Evolutionary conservation across 306 rosid genomes (phyloP), one percentile per base, ranked within the genome.

Genomic region (Mimosa bimucronata): DNA sequence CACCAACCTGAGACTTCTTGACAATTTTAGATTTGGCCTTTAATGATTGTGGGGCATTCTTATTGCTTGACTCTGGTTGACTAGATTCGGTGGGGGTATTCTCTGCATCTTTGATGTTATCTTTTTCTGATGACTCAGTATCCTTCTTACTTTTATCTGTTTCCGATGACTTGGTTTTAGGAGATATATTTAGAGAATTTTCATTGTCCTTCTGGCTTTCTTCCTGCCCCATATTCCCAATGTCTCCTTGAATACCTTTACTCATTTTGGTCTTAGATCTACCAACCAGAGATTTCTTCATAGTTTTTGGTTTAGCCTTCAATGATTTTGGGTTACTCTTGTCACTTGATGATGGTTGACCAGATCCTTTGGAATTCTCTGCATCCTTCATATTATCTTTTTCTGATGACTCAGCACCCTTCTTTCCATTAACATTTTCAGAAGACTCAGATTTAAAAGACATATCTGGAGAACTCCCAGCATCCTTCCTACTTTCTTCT

Each of bases 261-360:
- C 52, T 80, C 53, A 71, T 79, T 23, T n/a, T 81, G 60, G 76
- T 44, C 76, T 84, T 86, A 5, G 68, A 66, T 53, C 85, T 80
- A 37, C 79, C 66, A 77, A 58, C 72, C 8, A 15, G 53, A 71
- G 92, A 73, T 74, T 87, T 91, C 88, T 90, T 94, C 38, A 52
- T 34, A 10, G 86, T 78, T 79, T 81, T 88, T 30, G 81, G 55
- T 75, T 88, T 92, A 18, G 90, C 91, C 86, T 88, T 92, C 82
- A 94, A 65, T 65, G 87, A 75, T 71, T 9, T 84, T 4, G 83
- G 84, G 58, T 80, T 82, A 73, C 68, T 84, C 82, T 81, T 92
- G 71, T 77, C 79, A 84, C 85, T 82, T 21, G 73, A 73, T 80
- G 71, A 90, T 23, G 74, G 82, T 80, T 83, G 81, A 72, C 70